Evolutionary conservation across 371 early-diverging fungal species (phyloP).

Genomic region (Actinomucor elegans): DNA sequence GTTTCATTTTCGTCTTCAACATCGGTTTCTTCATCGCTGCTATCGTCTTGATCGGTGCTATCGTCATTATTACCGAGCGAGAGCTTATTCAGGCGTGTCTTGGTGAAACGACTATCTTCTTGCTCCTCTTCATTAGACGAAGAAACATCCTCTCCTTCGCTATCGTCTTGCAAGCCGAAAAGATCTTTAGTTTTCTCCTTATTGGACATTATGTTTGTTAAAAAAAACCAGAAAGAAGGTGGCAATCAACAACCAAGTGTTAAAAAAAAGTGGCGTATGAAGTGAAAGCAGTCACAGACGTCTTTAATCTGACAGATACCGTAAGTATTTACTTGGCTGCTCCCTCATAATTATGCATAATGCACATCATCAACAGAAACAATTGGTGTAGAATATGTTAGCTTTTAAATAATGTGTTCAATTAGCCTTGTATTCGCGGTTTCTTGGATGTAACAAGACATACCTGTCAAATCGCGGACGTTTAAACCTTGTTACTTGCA

Average conservation of each 20-base stretch:
- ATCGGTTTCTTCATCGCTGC: slow-evolving; percentile 28
- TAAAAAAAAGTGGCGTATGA: background rate
- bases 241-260: too few relatives aligned
- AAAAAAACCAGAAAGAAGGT: too few relatives aligned
- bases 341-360: too few relatives aligned
- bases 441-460: too few relatives aligned
- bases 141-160: slow-evolving; percentile 17
- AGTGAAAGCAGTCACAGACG: background rate
- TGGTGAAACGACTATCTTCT: slow-evolving; percentile 32
- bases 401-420: too few relatives aligned
- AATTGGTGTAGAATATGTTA: too few relatives aligned
- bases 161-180: slow-evolving; percentile 36
- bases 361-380: too few relatives aligned
- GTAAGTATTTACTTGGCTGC: background rate
- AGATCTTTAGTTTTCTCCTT: slow-evolving; percentile 31
- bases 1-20: slow-evolving; percentile 19
- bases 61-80: slow-evolving; percentile 25
- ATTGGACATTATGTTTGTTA: slow-evolving; percentile 11
- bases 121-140: slow-evolving; percentile 25
- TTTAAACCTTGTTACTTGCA: too few relatives aligned
- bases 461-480: too few relatives aligned
- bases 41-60: slow-evolving; percentile 29
- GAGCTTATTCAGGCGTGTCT: slow-evolving; percentile 22
- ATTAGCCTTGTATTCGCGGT: too few relatives aligned
- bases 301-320: background rate